These are phyloP conservation scores for Agaricus subrufescens DNA, from an alignment of 768 basidiomycete species.

Conservation along the genomic window DNA sequence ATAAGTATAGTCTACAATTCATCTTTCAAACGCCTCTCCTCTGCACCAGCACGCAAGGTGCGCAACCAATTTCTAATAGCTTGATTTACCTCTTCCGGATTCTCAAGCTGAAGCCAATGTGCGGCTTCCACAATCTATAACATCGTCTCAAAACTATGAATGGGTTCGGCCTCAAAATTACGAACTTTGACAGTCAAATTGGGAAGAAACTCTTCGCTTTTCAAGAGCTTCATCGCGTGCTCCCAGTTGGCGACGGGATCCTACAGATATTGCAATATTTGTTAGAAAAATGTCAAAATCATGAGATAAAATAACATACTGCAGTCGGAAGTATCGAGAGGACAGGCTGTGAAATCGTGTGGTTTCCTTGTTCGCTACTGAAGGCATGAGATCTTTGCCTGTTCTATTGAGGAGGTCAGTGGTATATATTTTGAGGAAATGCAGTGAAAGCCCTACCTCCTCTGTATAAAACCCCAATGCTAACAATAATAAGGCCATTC, in stretches of 20 bases:
- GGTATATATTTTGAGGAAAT: not conserved
- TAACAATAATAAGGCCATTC: slow-evolving; percentile 17
- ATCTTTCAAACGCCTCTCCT: not conserved
- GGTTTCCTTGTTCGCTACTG: slow-evolving; percentile 39
- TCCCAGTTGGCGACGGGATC: slow-evolving; percentile 47
- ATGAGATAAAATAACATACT: slow-evolving; percentile 18
- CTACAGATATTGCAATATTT: slow-evolving; percentile 19
- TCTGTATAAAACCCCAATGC: slow-evolving; percentile 64
- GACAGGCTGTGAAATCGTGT: slow-evolving; percentile 38
- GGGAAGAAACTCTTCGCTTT: slow-evolving; percentile 33
- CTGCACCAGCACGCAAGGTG: not conserved
- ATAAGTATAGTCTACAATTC: not conserved
- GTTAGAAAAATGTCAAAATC: not conserved
- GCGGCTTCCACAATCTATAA: slow-evolving; percentile 26
- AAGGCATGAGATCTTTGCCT: slow-evolving; percentile 35
- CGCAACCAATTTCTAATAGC: not conserved
- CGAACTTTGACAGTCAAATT: slow-evolving; percentile 34
- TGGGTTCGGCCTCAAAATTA: not conserved
- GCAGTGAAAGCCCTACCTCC: slow-evolving; percentile 28
- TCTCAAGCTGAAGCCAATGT: slow-evolving; percentile 60
- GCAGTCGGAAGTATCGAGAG: slow-evolving; percentile 35
- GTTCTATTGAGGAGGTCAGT: slow-evolving; percentile 25
- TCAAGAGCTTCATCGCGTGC: slow-evolving; percentile 24
- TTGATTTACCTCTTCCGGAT: not conserved
- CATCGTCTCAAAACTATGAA: not conserved